phyloP scores from a whole-genome alignment of 768 basidiomycete species.

The Termitomyces sp. region DNA sequence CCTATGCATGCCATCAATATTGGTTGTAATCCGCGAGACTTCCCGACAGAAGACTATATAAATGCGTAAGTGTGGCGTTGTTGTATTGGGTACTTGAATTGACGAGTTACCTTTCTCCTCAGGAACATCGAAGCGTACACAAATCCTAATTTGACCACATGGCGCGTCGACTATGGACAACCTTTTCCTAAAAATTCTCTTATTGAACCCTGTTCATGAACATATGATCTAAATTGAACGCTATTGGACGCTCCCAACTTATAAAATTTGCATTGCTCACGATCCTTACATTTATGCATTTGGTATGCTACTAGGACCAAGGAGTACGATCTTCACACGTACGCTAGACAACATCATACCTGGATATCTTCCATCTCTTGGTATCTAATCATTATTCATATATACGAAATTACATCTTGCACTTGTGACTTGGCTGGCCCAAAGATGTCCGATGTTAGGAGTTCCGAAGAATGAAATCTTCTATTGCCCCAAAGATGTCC shows the following conservation, averaged over 20 bases:
- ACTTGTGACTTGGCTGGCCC: background rate
- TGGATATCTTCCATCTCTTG: background rate
- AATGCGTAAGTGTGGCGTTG: conserved; percentile 34
- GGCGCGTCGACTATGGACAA: conserved; percentile 41
- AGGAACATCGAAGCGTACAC: conserved; percentile 61
- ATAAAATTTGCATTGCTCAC: background rate
- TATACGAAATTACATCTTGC: background rate
- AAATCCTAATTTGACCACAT: conserved; percentile 53
- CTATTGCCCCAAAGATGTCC: background rate
- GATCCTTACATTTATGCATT: conserved; percentile 1
- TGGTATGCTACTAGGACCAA: conserved; percentile 2
- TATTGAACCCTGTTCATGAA: conserved; percentile 23
- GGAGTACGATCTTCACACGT: conserved; percentile 1
- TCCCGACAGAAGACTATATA: conserved; percentile 68
- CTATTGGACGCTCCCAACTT: conserved; percentile 1
- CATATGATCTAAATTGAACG: conserved; percentile 1
- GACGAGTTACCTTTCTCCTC: background rate
- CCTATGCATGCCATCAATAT: conserved; percentile 49
- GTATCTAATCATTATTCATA: conserved; percentile 1
- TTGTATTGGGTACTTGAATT: too few relatives aligned
- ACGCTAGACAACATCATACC: background rate
- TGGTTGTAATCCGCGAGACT: conserved; percentile 61
- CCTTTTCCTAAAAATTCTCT: conserved; percentile 56
- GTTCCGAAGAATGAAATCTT: background rate
- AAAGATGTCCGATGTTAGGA: background rate